Conservation (phyloP, 1,139 yeast genomes). For the Candida albicans region DNA sequence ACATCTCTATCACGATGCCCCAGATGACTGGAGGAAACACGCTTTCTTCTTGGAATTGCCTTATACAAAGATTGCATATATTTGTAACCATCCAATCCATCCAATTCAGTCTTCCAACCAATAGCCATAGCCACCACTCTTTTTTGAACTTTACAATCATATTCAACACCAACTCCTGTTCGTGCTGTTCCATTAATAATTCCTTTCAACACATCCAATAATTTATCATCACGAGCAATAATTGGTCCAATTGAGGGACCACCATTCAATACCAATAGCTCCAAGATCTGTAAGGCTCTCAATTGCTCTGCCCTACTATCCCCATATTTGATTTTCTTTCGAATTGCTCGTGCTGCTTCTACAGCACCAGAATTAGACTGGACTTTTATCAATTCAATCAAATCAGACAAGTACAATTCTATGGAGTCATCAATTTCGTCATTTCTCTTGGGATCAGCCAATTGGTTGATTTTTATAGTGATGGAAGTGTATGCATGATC, state of each 20-base stretch:
- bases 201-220: conserved; percentile 64
- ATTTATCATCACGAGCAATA: conserved; percentile 69
- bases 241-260: conserved; percentile 48
- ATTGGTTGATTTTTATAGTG: conserved; percentile 47
- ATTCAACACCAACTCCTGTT: conserved; percentile 39
- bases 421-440: conserved; percentile 35
- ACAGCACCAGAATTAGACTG: conserved; percentile 50
- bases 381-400: conserved; percentile 39
- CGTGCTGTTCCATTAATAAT: conserved; percentile 39
- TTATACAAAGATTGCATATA: conserved; percentile 52
- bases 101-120: conserved; percentile 64
- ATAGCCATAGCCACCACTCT: conserved; percentile 50
- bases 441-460: conserved; percentile 33
- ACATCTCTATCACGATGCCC: conserved; percentile 3
- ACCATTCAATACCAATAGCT: conserved; percentile 76
- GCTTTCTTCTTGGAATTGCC: conserved; percentile 24
- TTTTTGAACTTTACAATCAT: conserved; percentile 47
- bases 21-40: not conserved
- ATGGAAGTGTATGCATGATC: conserved; percentile 43
- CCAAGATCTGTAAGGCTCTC: conserved; percentile 69
- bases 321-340: conserved; percentile 92
- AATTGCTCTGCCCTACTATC: conserved; percentile 51
- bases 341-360: conserved; percentile 88
- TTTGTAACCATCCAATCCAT: conserved; percentile 49
- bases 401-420: conserved; percentile 39